Conservation (phyloP, 2,329 filamentous ascomycete genomes). For the Cytospora piceae region DNA sequence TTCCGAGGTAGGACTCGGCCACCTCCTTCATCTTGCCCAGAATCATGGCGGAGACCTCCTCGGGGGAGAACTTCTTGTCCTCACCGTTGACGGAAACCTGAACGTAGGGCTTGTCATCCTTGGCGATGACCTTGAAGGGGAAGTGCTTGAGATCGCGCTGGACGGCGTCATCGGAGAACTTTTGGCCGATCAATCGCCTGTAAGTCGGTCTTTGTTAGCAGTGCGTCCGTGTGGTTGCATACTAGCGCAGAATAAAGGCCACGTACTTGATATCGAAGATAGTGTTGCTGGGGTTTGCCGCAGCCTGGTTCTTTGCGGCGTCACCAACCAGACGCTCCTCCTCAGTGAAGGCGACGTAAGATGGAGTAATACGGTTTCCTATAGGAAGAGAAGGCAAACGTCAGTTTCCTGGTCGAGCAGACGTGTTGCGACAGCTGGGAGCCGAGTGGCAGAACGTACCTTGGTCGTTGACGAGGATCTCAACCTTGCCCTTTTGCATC, state of each 20-base stretch:
- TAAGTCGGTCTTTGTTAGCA: constrained; percentile 39
- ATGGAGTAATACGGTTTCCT: constrained; percentile 93
- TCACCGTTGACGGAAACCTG: constrained; percentile 69
- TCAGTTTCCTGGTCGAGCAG: not conserved
- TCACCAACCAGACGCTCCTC: constrained; percentile 97
- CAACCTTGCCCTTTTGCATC: constrained; percentile 93
- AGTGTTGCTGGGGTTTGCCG: constrained; percentile 75
- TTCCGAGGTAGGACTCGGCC: constrained; percentile 77
- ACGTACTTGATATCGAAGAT: constrained; percentile 84
- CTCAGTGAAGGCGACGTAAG: constrained; percentile 95
- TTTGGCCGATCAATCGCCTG: constrained; percentile 84
- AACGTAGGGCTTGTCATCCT: constrained; percentile 87
- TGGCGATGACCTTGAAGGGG: constrained; percentile 91
- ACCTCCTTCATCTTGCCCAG: constrained; percentile 85
- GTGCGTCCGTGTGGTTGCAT: not conserved
- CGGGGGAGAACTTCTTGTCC: constrained; percentile 76
- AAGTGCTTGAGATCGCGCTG: constrained; percentile 97
- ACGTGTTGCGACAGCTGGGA: not conserved
- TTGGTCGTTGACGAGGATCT: constrained; percentile 95
- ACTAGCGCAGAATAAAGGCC: not conserved
- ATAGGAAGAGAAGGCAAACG: not conserved
- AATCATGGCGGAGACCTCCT: constrained; percentile 82
- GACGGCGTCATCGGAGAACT: constrained; percentile 81
- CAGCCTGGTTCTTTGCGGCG: constrained; percentile 94
- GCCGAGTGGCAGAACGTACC: constrained; percentile 33